Conservation (phyloP, 768 basidiomycete genomes). For the Russula dissimulans region DNA sequence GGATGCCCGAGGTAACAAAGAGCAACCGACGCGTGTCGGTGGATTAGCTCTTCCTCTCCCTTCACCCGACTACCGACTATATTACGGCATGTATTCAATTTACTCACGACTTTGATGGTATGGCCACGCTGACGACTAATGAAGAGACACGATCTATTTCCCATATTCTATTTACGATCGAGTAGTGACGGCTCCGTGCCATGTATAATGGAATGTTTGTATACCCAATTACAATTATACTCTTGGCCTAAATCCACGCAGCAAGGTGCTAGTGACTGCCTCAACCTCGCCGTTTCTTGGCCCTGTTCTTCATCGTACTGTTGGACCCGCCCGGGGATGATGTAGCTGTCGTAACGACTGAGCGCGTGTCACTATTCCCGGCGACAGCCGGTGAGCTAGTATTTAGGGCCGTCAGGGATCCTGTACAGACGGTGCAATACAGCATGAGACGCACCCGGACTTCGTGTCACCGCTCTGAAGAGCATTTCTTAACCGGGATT, state of each 20-base stretch:
- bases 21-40: conserved; percentile 12
- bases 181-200: no score
- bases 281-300: conserved; percentile 11
- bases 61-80: not conserved
- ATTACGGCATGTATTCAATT: not conserved
- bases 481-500: conserved; percentile 46
- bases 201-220: not conserved
- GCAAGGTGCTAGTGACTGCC: no score
- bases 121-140: not conserved
- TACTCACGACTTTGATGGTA: no score
- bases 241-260: not conserved
- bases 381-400: conserved; percentile 7
- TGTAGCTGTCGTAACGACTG: conserved; percentile 9
- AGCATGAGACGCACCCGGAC: conserved; percentile 6
- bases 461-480: conserved; percentile 51
- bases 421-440: not conserved
- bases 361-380: not conserved
- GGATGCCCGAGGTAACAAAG: conserved; percentile 9
- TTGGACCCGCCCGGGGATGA: not conserved
- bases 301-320: conserved; percentile 1
- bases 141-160: not conserved
- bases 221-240: not conserved
- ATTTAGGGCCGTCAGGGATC: not conserved
- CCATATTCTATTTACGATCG: not conserved
- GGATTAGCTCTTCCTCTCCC: not conserved